Percentiles rank a stretch among this genome's conserved stretches.
phyloP scores from a whole-genome alignment of 2,329 filamentous ascomycete genomes.

The Fusarium protoensiforme region DNA sequence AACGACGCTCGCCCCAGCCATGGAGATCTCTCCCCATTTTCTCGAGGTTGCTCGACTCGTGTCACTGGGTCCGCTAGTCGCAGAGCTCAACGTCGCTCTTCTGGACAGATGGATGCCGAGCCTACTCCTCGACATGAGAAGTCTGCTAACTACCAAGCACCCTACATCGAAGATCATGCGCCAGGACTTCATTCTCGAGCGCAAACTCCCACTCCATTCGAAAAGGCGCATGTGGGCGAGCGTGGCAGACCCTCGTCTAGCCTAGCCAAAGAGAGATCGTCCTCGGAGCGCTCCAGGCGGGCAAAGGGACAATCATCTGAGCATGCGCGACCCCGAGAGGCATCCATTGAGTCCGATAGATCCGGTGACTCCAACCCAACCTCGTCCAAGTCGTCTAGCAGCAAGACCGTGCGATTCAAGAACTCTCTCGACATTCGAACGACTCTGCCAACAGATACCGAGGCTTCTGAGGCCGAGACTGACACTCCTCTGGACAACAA shows the following conservation, averaged over 20 bases:
- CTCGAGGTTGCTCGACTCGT: constrained; percentile 34
- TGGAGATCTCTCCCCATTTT: constrained; percentile 11
- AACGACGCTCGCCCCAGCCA: neutral
- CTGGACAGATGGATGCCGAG: constrained; percentile 32
- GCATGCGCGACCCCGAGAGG: constrained; percentile 8
- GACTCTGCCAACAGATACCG: constrained; percentile 17
- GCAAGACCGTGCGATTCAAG: constrained; percentile 43
- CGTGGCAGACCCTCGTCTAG: constrained; percentile 2
- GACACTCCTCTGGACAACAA: constrained; percentile 3
- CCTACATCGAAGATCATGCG: constrained; percentile 42
- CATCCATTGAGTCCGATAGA: constrained; percentile 27
- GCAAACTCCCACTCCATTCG: neutral
- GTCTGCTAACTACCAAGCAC: constrained; percentile 35
- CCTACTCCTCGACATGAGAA: neutral
- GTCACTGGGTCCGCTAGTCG: constrained; percentile 42
- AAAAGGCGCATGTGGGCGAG: neutral
- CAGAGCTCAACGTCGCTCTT: constrained; percentile 41
- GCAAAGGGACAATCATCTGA: neutral
- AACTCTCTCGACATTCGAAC: constrained; percentile 32
- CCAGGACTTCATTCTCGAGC: constrained; percentile 19
- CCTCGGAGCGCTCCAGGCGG: constrained; percentile 9
- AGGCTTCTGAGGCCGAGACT: constrained; percentile 25
- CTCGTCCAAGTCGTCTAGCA: constrained; percentile 37
- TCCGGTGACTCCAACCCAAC: constrained; percentile 31
- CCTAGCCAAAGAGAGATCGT: constrained; percentile 2